Evolutionary conservation across 768 basidiomycete genomes (phyloP).

Genomic region (Termitomyces sp.): DNA sequence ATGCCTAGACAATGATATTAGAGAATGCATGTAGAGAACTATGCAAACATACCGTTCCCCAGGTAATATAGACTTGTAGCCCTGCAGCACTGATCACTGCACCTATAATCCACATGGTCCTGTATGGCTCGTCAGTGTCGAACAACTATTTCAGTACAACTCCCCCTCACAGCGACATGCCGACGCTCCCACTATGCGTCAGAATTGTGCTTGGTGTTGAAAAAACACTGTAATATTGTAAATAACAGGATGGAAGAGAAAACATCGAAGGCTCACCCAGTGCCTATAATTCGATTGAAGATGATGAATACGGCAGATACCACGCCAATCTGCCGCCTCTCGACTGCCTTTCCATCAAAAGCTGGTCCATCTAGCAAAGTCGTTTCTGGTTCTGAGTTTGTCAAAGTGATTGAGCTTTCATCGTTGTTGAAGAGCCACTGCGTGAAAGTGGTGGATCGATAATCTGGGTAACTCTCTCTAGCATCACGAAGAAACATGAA

Average conservation of each 20-base stretch:
- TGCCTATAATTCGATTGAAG: constrained; percentile 39
- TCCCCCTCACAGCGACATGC: constrained; percentile 27
- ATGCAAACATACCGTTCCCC: constrained; percentile 27
- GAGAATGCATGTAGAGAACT: neutral
- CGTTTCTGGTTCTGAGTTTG: neutral
- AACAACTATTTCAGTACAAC: neutral
- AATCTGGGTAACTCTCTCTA: neutral
- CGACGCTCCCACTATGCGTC: constrained; percentile 33
- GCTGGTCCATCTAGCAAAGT: neutral
- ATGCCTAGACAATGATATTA: constrained; percentile 26
- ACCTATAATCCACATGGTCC: constrained; percentile 39
- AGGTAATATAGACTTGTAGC: constrained; percentile 35
- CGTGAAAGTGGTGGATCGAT: neutral
- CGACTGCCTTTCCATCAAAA: neutral
- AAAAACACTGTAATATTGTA: constrained; percentile 23
- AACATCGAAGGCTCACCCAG: constrained; percentile 24
- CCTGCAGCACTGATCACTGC: constrained; percentile 33
- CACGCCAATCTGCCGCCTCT: constrained; percentile 17
- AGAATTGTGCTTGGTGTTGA: constrained; percentile 37
- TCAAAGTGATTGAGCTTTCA: neutral
- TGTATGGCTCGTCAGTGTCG: constrained; percentile 1
- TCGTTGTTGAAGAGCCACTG: neutral
- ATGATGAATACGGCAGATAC: constrained; percentile 35
- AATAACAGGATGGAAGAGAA: neutral
- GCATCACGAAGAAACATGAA: constrained; percentile 7